Base-by-base conservation (phyloP, 768 basidiomycete species). In the Rhodotorula paludigena region DNA sequence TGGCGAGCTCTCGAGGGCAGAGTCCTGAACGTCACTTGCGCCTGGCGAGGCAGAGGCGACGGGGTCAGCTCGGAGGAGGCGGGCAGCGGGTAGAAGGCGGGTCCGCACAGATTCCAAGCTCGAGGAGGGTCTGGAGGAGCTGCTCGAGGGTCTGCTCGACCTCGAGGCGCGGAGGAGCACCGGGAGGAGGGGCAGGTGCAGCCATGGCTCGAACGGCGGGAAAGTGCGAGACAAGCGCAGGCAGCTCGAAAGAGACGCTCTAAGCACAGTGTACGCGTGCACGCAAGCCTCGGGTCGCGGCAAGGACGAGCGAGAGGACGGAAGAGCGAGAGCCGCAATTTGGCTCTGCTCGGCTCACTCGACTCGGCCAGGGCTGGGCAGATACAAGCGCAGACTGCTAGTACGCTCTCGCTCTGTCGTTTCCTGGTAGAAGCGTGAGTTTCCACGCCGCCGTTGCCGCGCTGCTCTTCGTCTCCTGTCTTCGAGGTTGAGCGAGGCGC, bases 81-180 rank as follows among this genome's bases (percentile, higher is more conserved):
- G n/a, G 47, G n/a, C 5, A n/a, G 25, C n/a, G 25, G 25, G 6
- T 25, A n/a, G 8, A 18, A 21, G 10, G 42, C 35, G 7, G 1
- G 49, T 32, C 25, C 60, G 49, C 7, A 63, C 72, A 73, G 56
- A 73, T 70, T 21, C 72, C 72, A 36, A 73, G 59, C 45, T 69
- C 72, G 49, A 73, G 68, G 33, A 73, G 61, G 20, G 64, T 62
- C 33, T 70, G 66, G 9, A 70, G 59, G 32, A 69, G 41, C 32
- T 67, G 58, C n/a, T 67, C 65, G 59, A 73, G 64, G 12, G 62
- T 58, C 28, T 63, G 58, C 28, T 69, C 69, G 60, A 70, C 44
- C 36, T 42, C 45, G 32, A 57, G n/a, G 1, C 68, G 62, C 9
- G 66, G 57, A 11, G 61, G 52, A n/a, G 33, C 25, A 6, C 53